A percentile compares a stretch with the other conserved stretches of the same genome.
Evolutionary conservation across 23 red algal species (phyloP).

Genomic region (Gracilaria domingensis): DNA sequence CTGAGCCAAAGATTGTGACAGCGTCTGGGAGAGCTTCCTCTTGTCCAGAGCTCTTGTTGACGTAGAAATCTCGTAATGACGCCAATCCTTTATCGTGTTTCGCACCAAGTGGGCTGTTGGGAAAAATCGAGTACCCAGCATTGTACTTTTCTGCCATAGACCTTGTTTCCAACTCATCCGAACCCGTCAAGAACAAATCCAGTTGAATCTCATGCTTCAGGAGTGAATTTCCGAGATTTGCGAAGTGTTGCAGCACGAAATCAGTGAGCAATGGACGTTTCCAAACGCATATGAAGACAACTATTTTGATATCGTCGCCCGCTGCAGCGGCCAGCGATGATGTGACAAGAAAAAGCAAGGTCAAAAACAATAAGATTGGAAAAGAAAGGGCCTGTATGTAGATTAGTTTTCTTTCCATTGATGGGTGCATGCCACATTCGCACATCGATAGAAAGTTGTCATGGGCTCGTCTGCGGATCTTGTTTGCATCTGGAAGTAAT

Average conservation of each 20-base stretch:
- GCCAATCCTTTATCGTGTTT: slow-evolving; percentile 54
- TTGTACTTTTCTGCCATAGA: slow-evolving; percentile 10
- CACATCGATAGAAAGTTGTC: slow-evolving; percentile 93
- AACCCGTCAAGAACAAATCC: slow-evolving; percentile 57
- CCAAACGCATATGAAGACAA: slow-evolving; percentile 67
- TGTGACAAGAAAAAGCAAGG: slow-evolving; percentile 13
- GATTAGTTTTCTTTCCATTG: slow-evolving; percentile 95
- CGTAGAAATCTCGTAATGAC: slow-evolving; percentile 50
- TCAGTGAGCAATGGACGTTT: slow-evolving; percentile 52
- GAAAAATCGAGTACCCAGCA: slow-evolving; percentile 45
- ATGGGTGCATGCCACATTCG: slow-evolving; percentile 56
- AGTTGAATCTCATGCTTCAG: slow-evolving; percentile 24
- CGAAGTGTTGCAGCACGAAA: slow-evolving; percentile 54
- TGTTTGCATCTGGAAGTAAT: slow-evolving; percentile 98
- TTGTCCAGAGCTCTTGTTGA: not conserved
- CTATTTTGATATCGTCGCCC: slow-evolving; percentile 11
- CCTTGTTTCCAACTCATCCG: slow-evolving; percentile 29
- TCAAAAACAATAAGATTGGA: not conserved
- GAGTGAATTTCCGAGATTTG: slow-evolving; percentile 17
- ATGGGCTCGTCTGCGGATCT: slow-evolving; percentile 95
- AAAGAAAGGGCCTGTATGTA: not conserved
- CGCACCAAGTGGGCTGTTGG: slow-evolving; percentile 60
- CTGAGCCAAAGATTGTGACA: slow-evolving; percentile 58
- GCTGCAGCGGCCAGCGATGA: not conserved
- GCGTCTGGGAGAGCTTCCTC: slow-evolving; percentile 43